These are phyloP conservation scores for Oryza glaberrima DNA, from an alignment of 176 grass and related monocot genomes.

Conservation along the genomic window DNA sequence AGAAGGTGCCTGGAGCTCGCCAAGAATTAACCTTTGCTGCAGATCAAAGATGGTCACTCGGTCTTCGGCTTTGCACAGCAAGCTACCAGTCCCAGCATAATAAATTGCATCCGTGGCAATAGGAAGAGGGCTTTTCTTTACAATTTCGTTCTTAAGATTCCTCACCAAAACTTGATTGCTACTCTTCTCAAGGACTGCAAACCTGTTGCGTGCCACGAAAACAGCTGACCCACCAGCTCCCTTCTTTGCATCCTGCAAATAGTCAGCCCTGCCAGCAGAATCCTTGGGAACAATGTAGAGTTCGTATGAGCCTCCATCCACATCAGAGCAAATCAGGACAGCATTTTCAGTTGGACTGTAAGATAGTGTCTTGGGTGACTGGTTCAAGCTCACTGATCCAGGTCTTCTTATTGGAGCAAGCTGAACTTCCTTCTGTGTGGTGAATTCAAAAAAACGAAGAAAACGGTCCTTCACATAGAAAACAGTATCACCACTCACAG, in stretches of 20 bases:
- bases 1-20: constrained; percentile 79
- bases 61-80: constrained; percentile 91
- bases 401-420: constrained; percentile 74
- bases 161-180: constrained; percentile 82
- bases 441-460: constrained; percentile 69
- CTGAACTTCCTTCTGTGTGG: constrained; percentile 77
- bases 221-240: constrained; percentile 75
- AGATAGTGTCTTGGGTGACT: constrained; percentile 76
- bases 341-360: constrained; percentile 96
- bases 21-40: constrained; percentile 84
- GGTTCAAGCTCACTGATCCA: constrained; percentile 80
- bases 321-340: constrained; percentile 87
- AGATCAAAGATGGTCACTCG: constrained; percentile 86
- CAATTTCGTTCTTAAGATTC: constrained; percentile 91
- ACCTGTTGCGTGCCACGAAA: constrained; percentile 86
- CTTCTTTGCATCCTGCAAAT: constrained; percentile 83
- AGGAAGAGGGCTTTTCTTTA: constrained; percentile 87
- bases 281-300: constrained; percentile 87
- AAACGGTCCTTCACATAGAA: constrained; percentile 97
- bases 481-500: constrained; percentile 69
- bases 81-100: constrained; percentile 89
- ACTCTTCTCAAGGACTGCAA: constrained; percentile 91
- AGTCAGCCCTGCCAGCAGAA: constrained; percentile 71
- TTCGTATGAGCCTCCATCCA: constrained; percentile 88
- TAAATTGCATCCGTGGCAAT: constrained; percentile 87